Evolutionary conservation across 345 rosid species (phyloP).

Genomic region (Eucalyptus rudis): DNA sequence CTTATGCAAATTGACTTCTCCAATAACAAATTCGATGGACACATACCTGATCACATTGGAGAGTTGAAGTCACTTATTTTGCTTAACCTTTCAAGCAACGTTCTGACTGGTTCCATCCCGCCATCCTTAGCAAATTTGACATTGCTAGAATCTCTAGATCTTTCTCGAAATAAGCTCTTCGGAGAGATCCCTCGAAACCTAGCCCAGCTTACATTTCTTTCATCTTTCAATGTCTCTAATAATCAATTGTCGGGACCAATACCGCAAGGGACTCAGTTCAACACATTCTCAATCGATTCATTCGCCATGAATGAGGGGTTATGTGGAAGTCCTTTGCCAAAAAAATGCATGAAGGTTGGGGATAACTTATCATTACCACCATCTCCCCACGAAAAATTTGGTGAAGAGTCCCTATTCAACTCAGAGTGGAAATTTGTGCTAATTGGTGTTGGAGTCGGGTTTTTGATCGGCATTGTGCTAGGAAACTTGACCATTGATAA

Average conservation of each 20-base stretch:
- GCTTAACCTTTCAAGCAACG: not conserved
- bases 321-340: not conserved
- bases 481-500: too few species aligned
- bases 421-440: not conserved
- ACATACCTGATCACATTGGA: not conserved
- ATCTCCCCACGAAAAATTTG: fast-evolving
- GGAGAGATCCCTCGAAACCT: not conserved
- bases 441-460: not conserved
- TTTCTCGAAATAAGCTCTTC: not conserved
- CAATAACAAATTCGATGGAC: not conserved
- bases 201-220: not conserved
- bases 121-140: not conserved
- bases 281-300: not conserved
- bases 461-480: too few species aligned
- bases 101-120: fast-evolving
- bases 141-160: not conserved
- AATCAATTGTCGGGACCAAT: not conserved
- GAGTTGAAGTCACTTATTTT: not conserved
- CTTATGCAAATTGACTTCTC: not conserved
- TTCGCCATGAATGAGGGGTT: not conserved
- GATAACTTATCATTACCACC: not conserved
- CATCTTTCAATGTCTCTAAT: not conserved
- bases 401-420: fast-evolving
- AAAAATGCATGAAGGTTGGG: fast-evolving
- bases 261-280: not conserved